A percentile compares a stretch with the other conserved stretches of the same genome.
phyloP scores from a whole-genome alignment of 495 filamentous ascomycete genomes.

The Mycothermus thermophilus region DNA sequence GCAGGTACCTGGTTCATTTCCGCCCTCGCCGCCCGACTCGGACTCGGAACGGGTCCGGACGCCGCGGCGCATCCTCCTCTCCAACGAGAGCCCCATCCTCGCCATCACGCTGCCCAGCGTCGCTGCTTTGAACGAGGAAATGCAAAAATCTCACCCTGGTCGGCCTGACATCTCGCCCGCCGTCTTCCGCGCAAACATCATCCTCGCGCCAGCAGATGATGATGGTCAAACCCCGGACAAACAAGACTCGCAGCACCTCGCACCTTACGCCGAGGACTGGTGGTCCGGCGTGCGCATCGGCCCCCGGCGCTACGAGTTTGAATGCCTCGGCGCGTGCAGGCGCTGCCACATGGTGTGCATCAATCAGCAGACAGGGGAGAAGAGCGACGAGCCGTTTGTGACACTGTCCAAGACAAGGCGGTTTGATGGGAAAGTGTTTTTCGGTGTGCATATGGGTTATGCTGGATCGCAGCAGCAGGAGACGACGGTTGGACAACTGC shows the following conservation, averaged over 20 bases:
- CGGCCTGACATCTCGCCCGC: constrained; percentile 50
- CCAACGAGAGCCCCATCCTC: constrained; percentile 88
- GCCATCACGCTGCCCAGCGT: constrained; percentile 70
- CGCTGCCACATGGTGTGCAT: constrained; percentile 94
- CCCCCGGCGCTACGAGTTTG: constrained; percentile 34
- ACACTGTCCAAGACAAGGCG: constrained; percentile 77
- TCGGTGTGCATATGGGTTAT: constrained; percentile 65
- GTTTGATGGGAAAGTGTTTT: constrained; percentile 67
- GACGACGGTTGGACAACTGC: constrained; percentile 26
- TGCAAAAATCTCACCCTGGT: constrained; percentile 16
- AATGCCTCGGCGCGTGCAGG: constrained; percentile 68
- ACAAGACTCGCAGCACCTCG: constrained; percentile 1
- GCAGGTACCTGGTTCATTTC: constrained; percentile 42
- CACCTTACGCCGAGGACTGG: constrained; percentile 39
- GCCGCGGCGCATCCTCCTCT: constrained; percentile 53
- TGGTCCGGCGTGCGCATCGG: constrained; percentile 42
- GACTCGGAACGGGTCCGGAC: constrained; percentile 22
- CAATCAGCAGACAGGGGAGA: constrained; percentile 66
- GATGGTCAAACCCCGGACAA: not conserved
- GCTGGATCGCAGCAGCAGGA: constrained; percentile 9
- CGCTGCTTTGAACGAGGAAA: constrained; percentile 57
- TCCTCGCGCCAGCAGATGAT: constrained; percentile 32
- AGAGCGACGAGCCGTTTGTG: constrained; percentile 71
- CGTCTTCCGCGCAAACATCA: constrained; percentile 70
- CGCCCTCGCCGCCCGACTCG: constrained; percentile 36